A percentile compares a stretch with the other conserved stretches of the same genome.
Conservation (phyloP, 805 yeast species). For the Saccharomycopsis sp. region DNA sequence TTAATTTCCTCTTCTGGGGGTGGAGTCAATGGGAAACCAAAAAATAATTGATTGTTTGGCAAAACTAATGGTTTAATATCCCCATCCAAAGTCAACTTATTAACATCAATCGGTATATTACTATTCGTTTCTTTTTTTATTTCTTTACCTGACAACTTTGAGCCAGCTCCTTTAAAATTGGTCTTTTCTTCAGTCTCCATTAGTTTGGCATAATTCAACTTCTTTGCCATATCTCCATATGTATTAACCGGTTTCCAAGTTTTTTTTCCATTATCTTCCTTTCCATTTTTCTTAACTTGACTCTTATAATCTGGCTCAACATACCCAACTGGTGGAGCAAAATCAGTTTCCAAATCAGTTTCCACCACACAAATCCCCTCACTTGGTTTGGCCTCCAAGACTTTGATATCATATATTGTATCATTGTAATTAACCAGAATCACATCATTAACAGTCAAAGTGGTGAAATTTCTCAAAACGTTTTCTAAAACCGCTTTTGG, state of each 20-base stretch:
- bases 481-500: conserved; percentile 96
- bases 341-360: conserved; percentile 93
- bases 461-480: conserved; percentile 80
- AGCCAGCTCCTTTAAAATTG: conserved; percentile 51
- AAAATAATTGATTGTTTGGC: conserved; percentile 81
- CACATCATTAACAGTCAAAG: conserved; percentile 74
- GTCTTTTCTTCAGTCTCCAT: not conserved
- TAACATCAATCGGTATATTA: conserved; percentile 25
- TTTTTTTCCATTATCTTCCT: conserved; percentile 11
- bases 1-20: conserved; percentile 31
- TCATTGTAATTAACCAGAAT: conserved; percentile 81
- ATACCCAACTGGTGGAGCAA: conserved; percentile 98
- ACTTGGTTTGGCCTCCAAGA: conserved; percentile 81
- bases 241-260: conserved; percentile 23
- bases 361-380: conserved; percentile 89
- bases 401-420: conserved; percentile 65
- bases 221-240: conserved; percentile 47
- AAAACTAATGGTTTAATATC: conserved; percentile 63
- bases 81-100: conserved; percentile 41
- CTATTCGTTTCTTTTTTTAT: conserved; percentile 19
- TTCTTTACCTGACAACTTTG: conserved; percentile 57
- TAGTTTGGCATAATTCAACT: conserved; percentile 25
- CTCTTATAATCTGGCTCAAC: conserved; percentile 73
- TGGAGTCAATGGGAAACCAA: conserved; percentile 69
- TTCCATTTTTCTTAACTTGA: conserved; percentile 22